These are phyloP conservation scores for Cryptomeria japonica DNA, from an alignment of 75 land plant genomes.

Conservation along the genomic window DNA sequence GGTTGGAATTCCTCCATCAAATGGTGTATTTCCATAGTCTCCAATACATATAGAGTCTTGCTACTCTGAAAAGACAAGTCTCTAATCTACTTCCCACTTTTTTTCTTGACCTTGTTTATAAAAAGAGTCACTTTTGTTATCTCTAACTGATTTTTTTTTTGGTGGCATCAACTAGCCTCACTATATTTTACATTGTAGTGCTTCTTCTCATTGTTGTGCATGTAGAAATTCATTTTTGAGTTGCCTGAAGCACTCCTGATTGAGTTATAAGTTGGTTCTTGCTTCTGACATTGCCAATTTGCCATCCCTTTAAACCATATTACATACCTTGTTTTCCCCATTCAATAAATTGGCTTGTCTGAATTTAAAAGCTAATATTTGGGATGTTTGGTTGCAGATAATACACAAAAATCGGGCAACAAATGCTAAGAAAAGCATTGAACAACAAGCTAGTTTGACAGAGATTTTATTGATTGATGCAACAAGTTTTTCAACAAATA, in stretches of 20 bases:
- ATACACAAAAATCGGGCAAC: constrained; percentile 59
- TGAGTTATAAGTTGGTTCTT: not conserved
- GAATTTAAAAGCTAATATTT: not conserved
- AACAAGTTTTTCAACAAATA: constrained; percentile 58
- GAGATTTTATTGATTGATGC: constrained; percentile 72
- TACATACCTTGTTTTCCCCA: not conserved
- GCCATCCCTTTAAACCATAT: not conserved
- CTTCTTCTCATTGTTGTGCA: not conserved
- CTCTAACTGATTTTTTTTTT: not conserved
- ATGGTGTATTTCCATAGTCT: constrained; percentile 89
- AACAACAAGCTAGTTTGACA: constrained; percentile 39
- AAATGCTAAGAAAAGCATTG: constrained; percentile 59
- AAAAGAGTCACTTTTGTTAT: not conserved
- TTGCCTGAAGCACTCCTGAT: not conserved
- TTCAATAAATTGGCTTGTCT: not conserved
- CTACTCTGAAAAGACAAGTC: constrained; percentile 64
- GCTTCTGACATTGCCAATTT: not conserved
- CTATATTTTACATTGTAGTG: not conserved
- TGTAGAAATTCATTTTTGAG: not conserved
- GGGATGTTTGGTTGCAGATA: constrained; percentile 36
- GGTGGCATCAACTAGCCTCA: not conserved
- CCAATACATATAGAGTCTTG: constrained; percentile 93
- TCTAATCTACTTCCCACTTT: not conserved
- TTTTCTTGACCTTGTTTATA: not conserved
- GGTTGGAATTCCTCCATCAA: constrained; percentile 85